Evolutionary conservation across 148 eudicot genomes (phyloP).

Genomic region (Rhododendron simsii): DNA sequence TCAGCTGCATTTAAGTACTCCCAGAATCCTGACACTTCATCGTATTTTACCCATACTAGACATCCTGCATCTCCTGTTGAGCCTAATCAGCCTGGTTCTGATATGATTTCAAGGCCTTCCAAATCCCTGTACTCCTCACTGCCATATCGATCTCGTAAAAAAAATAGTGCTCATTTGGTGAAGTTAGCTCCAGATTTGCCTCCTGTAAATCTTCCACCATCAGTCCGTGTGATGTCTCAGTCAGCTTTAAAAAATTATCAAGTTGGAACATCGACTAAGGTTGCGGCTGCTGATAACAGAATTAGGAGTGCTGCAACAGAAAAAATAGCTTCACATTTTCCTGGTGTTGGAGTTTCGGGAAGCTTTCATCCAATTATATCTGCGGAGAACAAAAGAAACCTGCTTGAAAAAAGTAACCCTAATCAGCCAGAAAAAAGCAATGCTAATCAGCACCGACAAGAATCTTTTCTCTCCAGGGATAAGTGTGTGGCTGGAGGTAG

Average conservation of each 20-base stretch:
- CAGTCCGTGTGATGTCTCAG: constrained; percentile 80
- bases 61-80: constrained; percentile 15
- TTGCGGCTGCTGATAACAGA: constrained; percentile 13
- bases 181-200: constrained; percentile 93
- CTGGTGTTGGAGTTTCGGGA: constrained; percentile 14
- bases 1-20: constrained; percentile 27
- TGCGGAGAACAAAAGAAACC: constrained; percentile 14
- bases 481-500: constrained; percentile 31
- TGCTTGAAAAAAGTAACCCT: constrained; percentile 16
- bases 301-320: constrained; percentile 21
- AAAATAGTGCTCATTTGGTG: constrained; percentile 48
- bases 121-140: constrained; percentile 22
- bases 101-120: constrained; percentile 28
- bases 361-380: constrained; percentile 24
- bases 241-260: constrained; percentile 59
- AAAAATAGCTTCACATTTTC: constrained; percentile 19
- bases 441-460: constrained; percentile 24
- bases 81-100: constrained; percentile 20
- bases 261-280: constrained; percentile 31
- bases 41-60: constrained; percentile 8
- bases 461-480: constrained; percentile 19
- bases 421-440: constrained; percentile 18
- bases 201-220: constrained; percentile 95
- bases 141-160: constrained; percentile 45
- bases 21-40: constrained; percentile 9